phyloP scores from a whole-genome alignment of 192 early-diverging fungal species.

The Spizellomyces sp. region DNA sequence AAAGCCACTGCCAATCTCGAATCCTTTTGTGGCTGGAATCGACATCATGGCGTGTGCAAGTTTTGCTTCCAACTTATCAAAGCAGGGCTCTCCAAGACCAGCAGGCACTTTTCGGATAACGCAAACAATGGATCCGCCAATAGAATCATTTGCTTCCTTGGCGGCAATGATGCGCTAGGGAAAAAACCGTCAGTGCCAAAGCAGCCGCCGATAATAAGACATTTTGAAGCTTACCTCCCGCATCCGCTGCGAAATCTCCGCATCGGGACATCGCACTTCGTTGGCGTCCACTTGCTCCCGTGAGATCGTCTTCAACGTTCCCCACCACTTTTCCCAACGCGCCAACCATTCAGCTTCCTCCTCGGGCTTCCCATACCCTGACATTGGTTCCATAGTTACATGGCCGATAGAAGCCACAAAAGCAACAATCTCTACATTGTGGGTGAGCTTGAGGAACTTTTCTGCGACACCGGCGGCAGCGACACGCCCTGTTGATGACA shows the following conservation, averaged over 20 bases:
- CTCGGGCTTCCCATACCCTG: conserved; percentile 51
- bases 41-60: conserved; percentile 98
- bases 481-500: conserved; percentile 71
- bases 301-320: conserved; percentile 65
- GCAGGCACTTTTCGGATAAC: conserved; percentile 91
- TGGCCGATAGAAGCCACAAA: conserved; percentile 90
- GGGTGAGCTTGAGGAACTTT: conserved; percentile 82
- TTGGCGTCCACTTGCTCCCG: conserved; percentile 78
- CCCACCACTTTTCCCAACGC: conserved; percentile 57
- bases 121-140: conserved; percentile 94
- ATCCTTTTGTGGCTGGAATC: conserved; percentile 97
- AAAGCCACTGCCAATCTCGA: conserved; percentile 95
- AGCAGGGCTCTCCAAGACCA: conserved; percentile 96
- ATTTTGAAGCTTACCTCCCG: conserved; percentile 58
- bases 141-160: conserved; percentile 83
- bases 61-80: conserved; percentile 96
- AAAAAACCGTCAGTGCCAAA: not conserved
- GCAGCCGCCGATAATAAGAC: not conserved
- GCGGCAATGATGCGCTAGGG: conserved; percentile 74
- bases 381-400: conserved; percentile 68
- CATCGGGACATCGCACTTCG: conserved; percentile 89
- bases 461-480: conserved; percentile 98
- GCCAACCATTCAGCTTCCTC: conserved; percentile 64
- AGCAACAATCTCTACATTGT: conserved; percentile 90
- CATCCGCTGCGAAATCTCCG: conserved; percentile 73